Evolutionary conservation across 2,329 filamentous ascomycete genomes (phyloP).

Genomic region (Colletotrichum sublineola): DNA sequence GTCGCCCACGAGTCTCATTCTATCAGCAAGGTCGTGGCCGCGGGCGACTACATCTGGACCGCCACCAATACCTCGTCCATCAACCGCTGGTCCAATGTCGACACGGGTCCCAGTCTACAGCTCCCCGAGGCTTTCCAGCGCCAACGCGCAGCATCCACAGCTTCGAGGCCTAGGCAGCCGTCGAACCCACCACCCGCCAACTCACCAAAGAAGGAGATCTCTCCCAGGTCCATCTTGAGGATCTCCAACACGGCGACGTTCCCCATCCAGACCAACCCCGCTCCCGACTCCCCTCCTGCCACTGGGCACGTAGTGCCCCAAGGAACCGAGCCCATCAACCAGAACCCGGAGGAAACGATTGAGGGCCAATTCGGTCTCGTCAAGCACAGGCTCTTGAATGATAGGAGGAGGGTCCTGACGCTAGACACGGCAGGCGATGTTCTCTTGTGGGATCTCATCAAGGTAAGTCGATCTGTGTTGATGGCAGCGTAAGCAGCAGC

Average conservation of each 20-base stretch:
- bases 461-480: conserved; percentile 63
- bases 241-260: conserved; percentile 88
- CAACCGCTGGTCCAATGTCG: conserved; percentile 90
- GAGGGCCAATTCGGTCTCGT: conserved; percentile 96
- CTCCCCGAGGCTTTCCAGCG: conserved; percentile 68
- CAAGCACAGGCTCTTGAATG: conserved; percentile 92
- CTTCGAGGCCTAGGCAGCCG: conserved; percentile 45
- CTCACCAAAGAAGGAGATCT: conserved; percentile 73
- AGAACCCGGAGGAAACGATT: conserved; percentile 82
- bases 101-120: conserved; percentile 80
- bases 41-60: conserved; percentile 87
- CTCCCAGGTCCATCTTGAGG: conserved; percentile 81
- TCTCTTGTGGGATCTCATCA: conserved; percentile 91
- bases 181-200: conserved; percentile 52
- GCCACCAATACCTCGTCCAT: conserved; percentile 92
- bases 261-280: conserved; percentile 67
- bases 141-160: conserved; percentile 60
- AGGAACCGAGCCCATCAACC: conserved; percentile 70
- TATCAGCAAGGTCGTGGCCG: conserved; percentile 76
- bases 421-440: conserved; percentile 96
- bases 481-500: conserved; percentile 1
- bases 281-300: conserved; percentile 65
- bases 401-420: conserved; percentile 89
- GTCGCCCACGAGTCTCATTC: conserved; percentile 92
- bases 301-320: conserved; percentile 31